Base-by-base conservation (phyloP, 176 grass and related monocot species). In the Musa schizocarpa region DNA sequence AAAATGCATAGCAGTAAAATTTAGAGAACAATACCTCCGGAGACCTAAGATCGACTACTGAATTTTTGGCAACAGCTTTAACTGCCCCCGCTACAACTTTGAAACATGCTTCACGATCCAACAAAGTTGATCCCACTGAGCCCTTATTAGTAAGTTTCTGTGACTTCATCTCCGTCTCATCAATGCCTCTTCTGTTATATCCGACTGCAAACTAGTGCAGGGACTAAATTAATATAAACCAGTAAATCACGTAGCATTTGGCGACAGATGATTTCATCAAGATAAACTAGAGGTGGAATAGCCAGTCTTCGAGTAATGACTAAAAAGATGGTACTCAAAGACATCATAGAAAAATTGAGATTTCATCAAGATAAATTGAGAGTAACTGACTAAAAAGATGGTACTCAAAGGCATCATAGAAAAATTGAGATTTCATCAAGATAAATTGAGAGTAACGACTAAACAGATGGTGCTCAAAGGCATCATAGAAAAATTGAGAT, bases 141-240 rank as follows among this genome's bases (percentile, higher is more conserved):
- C 59, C 78, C 74, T 74, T 78, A 25, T 53, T 71, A 50, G 16
- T 81, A n/a, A 63, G 81, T 74, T 91, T 94, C 65, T 84, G 76
- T 11, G 67, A 43, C 69, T 92, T 96, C 77, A 73, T 83, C 63
- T 86, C 90, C n/a, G 27, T 88, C 65, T 91, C 90, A 34, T 89
- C 86, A 50, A 85, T 80, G 65, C 95, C 95, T 87, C 95, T 93
- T 85, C 90, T 87, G 78, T 89, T 94, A 82, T 91, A 94, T 16
- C 86, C 90, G 77, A 94, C 95, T 78, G 95, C 95, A 59, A 98
- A 98, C 88, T 98, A 83, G 62, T 86, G 63, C 58, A 76, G 63
- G 71, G 22, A 74, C 68, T 69, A 71, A 73, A 70, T 65, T 17
- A 77, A 51, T 65, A 77, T 8, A 65, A 50, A 24, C 5, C 16